phyloP scores from a whole-genome alignment of 306 rosid species.

The Nissolia schottii region DNA sequence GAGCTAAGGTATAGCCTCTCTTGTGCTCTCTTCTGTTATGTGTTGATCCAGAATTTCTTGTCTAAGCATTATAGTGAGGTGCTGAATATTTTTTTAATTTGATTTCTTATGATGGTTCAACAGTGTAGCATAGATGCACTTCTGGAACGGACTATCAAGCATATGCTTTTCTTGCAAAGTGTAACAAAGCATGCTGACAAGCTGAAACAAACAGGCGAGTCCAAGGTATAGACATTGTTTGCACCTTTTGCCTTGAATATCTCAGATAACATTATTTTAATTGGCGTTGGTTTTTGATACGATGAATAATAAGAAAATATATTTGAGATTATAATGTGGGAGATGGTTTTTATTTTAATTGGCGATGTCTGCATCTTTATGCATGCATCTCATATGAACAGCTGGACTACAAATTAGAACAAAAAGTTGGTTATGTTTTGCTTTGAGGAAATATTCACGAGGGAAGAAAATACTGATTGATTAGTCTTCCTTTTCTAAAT shows the following conservation, averaged over 20 bases:
- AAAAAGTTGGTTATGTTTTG: neutral
- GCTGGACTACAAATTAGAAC: neutral
- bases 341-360: neutral
- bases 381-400: neutral
- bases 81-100: constrained; percentile 19
- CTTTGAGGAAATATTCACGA: constrained; percentile 1
- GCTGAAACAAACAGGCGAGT: constrained; percentile 84
- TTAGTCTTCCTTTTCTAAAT: constrained; percentile 8
- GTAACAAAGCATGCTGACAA: constrained; percentile 96
- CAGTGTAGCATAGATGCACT: constrained; percentile 99
- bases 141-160: constrained; percentile 90
- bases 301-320: too few species aligned
- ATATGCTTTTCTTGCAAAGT: constrained; percentile 96
- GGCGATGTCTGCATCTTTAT: neutral
- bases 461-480: neutral
- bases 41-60: neutral
- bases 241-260: neutral
- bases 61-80: neutral
- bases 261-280: neutral
- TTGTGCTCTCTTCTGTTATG: neutral
- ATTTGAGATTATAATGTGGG: neutral
- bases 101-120: constrained; percentile 16
- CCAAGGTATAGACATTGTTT: constrained; percentile 55
- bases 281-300: too few species aligned
- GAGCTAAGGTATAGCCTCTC: constrained; percentile 59